These are phyloP conservation scores for Lactarius sanguifluus DNA, from an alignment of 768 basidiomycete genomes.

Conservation along the genomic window DNA sequence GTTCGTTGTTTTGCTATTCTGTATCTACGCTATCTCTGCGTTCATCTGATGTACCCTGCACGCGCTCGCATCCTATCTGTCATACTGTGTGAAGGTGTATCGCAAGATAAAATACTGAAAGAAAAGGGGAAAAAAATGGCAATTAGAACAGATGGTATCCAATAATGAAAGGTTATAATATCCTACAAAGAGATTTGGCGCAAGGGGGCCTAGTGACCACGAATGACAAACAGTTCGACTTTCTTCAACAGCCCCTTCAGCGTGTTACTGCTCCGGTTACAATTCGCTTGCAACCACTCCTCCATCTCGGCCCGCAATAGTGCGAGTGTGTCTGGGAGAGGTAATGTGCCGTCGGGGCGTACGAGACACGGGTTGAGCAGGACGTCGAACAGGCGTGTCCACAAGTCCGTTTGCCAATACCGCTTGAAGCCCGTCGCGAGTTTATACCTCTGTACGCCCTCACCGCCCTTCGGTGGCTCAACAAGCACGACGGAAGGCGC, in stretches of 20 bases:
- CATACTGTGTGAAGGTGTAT: constrained; percentile 4
- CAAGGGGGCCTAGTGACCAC: constrained; percentile 31
- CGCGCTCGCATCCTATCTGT: constrained; percentile 18
- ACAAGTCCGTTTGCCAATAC: constrained; percentile 92
- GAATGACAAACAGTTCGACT: constrained; percentile 57
- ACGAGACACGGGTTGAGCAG: constrained; percentile 79
- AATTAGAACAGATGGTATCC: constrained; percentile 6
- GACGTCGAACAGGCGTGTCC: constrained; percentile 80
- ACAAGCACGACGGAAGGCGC: constrained; percentile 51
- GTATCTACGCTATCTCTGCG: constrained; percentile 25
- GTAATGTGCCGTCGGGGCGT: constrained; percentile 57
- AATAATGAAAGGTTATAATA: neutral
- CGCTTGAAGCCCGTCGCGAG: constrained; percentile 80
- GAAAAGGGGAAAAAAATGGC: neutral
- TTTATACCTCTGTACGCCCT: constrained; percentile 45
- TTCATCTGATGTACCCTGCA: constrained; percentile 11
- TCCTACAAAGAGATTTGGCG: neutral
- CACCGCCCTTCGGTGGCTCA: constrained; percentile 35
- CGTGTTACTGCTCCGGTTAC: constrained; percentile 79
- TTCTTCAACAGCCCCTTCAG: constrained; percentile 83
- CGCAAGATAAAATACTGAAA: constrained; percentile 13
- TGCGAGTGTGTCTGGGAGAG: constrained; percentile 67
- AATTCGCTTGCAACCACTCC: constrained; percentile 80
- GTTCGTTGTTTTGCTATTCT: constrained; percentile 8
- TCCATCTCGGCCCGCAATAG: constrained; percentile 80